Base-by-base conservation (phyloP, 768 basidiomycete species). In the Galerina marginata region DNA sequence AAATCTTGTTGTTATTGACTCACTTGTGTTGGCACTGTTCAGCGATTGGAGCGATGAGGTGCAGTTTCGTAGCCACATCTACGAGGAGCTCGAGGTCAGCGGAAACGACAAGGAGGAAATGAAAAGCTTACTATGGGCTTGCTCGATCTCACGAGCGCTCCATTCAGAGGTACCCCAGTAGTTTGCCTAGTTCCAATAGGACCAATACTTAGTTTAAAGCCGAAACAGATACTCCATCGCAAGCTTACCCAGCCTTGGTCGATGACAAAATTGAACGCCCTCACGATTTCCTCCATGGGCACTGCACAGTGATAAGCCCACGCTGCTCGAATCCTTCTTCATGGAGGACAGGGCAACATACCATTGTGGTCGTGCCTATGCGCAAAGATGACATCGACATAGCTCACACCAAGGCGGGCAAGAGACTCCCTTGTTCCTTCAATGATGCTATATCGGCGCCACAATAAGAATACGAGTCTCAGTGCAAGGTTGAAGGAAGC, bases 111-210 rank as follows among this genome's bases (percentile, higher is more conserved):
- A 58, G n/a, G 23, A 14, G 16, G 50, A 58, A n/a, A 20, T 56
- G 38, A 20, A 37, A 23, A 23, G 66, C 84, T 47, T 65, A 87
- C 85, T 82, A 66, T 83, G 76, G 9, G 87, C 88, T 67, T 88
- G 87, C 71, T 87, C 84, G 60, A 91, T 88, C 57, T 90, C 82
- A 20, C 76, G 74, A 2, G 91, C 87, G 53, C 79, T 82, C 92
- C 92, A 94, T 72, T 93, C 92, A 12, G 87, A 89, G 1, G 90
- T 91, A 20, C 80, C 90, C 89, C 89, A 90, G 71, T 88, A 89
- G 71, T 82, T 84, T 4, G 87, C 83, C 83, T 85, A 50, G 54
- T 37, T 33, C n/a, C 26, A 38, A n/a, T n/a, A n/a, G n/a, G n/a
- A n/a, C n/a, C n/a, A n/a, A 33, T 29, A 49, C 33, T 11, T n/a